These are phyloP conservation scores for Lecanoromycetidae sp. DNA, from an alignment of 2,329 filamentous ascomycete genomes.

Conservation along the genomic window DNA sequence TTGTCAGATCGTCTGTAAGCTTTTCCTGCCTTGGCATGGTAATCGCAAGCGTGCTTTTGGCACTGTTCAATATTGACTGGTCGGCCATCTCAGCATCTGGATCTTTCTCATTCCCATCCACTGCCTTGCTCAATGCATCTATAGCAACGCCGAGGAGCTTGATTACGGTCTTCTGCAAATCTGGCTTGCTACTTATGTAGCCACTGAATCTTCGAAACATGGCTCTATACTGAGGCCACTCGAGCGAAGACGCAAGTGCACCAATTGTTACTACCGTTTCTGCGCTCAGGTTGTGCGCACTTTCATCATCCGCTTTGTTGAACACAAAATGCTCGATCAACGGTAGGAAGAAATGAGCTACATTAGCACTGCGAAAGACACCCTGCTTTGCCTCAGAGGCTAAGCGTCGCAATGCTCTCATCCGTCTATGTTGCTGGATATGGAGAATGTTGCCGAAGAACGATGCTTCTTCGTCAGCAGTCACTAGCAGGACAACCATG, in stretches of 20 bases:
- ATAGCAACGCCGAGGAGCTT: slow-evolving; percentile 69
- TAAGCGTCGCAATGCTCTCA: slow-evolving; percentile 70
- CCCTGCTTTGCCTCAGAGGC: slow-evolving; percentile 53
- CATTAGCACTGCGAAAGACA: slow-evolving; percentile 60
- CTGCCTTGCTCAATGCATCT: slow-evolving; percentile 56
- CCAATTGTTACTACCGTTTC: slow-evolving; percentile 76
- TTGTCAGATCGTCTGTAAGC: slow-evolving; percentile 58
- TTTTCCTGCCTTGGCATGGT: slow-evolving; percentile 58
- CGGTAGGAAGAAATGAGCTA: slow-evolving; percentile 79
- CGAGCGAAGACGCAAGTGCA: slow-evolving; percentile 61
- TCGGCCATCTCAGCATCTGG: slow-evolving; percentile 14
- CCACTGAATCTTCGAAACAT: slow-evolving; percentile 72
- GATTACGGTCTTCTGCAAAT: slow-evolving; percentile 75
- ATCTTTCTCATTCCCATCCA: slow-evolving; percentile 23
- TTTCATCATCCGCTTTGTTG: slow-evolving; percentile 64
- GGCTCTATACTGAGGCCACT: slow-evolving; percentile 83
- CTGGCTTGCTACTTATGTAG: slow-evolving; percentile 67
- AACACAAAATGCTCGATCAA: slow-evolving; percentile 91
- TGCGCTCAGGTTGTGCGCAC: slow-evolving; percentile 67
- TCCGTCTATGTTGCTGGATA: slow-evolving; percentile 73
- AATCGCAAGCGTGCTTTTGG: slow-evolving; percentile 40
- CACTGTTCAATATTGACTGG: slow-evolving; percentile 23
- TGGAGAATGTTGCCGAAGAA: slow-evolving; percentile 92
- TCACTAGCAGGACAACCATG: slow-evolving; percentile 56
- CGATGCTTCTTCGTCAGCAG: slow-evolving; percentile 63